Conservation (phyloP, 2,329 filamentous ascomycete species). For the Didymellaceae sp. region DNA sequence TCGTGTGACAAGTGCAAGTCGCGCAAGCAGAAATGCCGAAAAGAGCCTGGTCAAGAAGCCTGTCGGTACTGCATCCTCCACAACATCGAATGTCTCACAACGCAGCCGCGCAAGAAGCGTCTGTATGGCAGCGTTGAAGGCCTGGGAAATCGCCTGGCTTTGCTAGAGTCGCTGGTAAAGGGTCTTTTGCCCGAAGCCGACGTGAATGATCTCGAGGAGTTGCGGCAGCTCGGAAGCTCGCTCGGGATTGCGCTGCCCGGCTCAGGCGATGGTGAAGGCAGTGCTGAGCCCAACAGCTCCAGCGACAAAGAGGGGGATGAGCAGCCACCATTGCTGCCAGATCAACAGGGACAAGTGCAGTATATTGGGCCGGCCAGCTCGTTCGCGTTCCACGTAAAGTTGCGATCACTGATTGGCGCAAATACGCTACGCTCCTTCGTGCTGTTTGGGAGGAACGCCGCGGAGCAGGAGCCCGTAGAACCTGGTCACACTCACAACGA, state of each 20-base stretch:
- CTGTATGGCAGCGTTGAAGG: conserved; percentile 54
- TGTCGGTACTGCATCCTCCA: conserved; percentile 54
- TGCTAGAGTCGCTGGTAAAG: conserved; percentile 55
- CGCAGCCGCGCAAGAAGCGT: conserved; percentile 54
- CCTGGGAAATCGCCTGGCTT: conserved; percentile 48
- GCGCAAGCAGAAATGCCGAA: conserved; percentile 55
- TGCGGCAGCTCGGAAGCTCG: conserved; percentile 49
- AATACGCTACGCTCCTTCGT: conserved; percentile 45
- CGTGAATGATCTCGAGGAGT: conserved; percentile 50
- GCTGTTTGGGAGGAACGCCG: conserved; percentile 52
- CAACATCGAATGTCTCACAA: conserved; percentile 52
- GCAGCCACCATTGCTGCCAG: conserved; percentile 46
- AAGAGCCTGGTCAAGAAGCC: conserved; percentile 46
- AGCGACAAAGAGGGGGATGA: conserved; percentile 44
- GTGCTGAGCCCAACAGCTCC: conserved; percentile 23
- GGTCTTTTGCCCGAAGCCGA: conserved; percentile 53
- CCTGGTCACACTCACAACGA: conserved; percentile 21
- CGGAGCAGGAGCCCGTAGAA: conserved; percentile 36
- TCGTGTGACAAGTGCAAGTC: conserved; percentile 57
- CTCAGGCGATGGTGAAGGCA: conserved; percentile 22
- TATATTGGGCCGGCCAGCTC: conserved; percentile 54
- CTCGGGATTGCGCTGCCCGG: conserved; percentile 51
- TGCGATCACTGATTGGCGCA: conserved; percentile 48
- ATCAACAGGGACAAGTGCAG: conserved; percentile 54
- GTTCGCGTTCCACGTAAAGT: conserved; percentile 52